Evolutionary conservation across 2,329 filamentous ascomycete species (phyloP).

Genomic region (Lecanicillium sp.): DNA sequence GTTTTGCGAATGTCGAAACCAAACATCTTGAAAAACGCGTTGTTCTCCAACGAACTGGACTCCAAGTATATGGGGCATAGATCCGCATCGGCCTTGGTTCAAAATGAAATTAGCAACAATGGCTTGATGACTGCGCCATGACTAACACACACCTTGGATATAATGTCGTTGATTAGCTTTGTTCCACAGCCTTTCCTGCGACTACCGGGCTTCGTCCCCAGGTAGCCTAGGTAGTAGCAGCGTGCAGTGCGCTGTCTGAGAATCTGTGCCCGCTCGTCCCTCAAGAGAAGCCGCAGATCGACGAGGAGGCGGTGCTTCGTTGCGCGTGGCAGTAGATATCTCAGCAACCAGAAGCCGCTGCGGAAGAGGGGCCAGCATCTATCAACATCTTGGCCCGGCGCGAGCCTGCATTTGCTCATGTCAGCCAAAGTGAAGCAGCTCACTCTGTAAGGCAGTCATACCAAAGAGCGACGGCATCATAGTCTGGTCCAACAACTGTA

Average conservation of each 20-base stretch:
- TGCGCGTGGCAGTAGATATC: slow-evolving; percentile 67
- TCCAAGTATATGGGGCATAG: slow-evolving; percentile 70
- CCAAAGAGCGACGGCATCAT: slow-evolving; percentile 75
- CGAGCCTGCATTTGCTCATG: slow-evolving; percentile 52
- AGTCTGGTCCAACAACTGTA: slow-evolving; percentile 67
- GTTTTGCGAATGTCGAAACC: slow-evolving; percentile 63
- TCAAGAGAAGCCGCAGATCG: slow-evolving; percentile 70
- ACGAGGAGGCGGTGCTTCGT: slow-evolving; percentile 68
- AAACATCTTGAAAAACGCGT: slow-evolving; percentile 66
- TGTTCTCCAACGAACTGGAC: slow-evolving; percentile 64
- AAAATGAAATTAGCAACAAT: neutral
- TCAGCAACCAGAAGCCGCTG: slow-evolving; percentile 71
- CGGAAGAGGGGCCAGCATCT: slow-evolving; percentile 65
- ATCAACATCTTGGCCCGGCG: slow-evolving; percentile 67
- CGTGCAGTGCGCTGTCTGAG: slow-evolving; percentile 61
- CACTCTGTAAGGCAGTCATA: slow-evolving; percentile 36
- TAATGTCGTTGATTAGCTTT: slow-evolving; percentile 66
- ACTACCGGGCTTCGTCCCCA: slow-evolving; percentile 67
- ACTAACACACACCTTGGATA: slow-evolving; percentile 44
- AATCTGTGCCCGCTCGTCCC: slow-evolving; percentile 63
- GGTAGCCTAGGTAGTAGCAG: slow-evolving; percentile 77
- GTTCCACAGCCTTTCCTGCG: slow-evolving; percentile 67
- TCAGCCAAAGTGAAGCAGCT: slow-evolving; percentile 1
- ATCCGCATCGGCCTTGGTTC: slow-evolving; percentile 61
- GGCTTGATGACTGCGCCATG: too few relatives aligned